Base-by-base conservation (phyloP, 129 eudicot species). In the Ambrosia artemisiifolia region DNA sequence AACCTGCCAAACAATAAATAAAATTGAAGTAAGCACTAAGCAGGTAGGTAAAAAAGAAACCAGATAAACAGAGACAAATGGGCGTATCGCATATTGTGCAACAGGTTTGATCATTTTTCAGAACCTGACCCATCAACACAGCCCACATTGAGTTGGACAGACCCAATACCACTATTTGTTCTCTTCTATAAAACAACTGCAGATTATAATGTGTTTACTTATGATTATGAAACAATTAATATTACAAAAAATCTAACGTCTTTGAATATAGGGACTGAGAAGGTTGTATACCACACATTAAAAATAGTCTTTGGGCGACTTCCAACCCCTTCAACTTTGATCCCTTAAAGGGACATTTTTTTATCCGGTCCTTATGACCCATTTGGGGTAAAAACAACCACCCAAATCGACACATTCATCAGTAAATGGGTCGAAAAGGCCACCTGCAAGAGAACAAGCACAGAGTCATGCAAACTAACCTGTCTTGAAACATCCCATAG, bases 401-500 rank as follows among this genome's bases (percentile, higher is more conserved):
- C 38, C 57, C 7, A 20, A 65, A 43, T 20, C 34, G 7, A 28
- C 20, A 2, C 33, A 32, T 36, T 51, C 35, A 3, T 69, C 11
- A 51, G 36, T 70, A 18, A 5, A 57, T 17, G 6, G 36, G 47
- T 70, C 47, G 11, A 53, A 33, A 53, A 16, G 33, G 44, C 33
- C 60, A 34, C 3, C 34, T 48, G 28, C 6, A 17, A 50, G 11
- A 11, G 20, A 49, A 8, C 13, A 47, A 47, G 62, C 49, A 43
- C 7, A 12, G 7, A 35, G 46, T 44, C 16, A 12, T 19, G 30
- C 20, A 30, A 30, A 14, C 76, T 55, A 49, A 92, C 98, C 92
- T 95, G 95, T 70, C 97, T 82, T 16, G 97, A 90, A 42, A 95
- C 90, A 86, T 95, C 99, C 99, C 99, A 95, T 54, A 95, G 78